Evolutionary conservation across 1,284 basidiomycete species (phyloP).

Genomic region (Golubevia sp.): DNA sequence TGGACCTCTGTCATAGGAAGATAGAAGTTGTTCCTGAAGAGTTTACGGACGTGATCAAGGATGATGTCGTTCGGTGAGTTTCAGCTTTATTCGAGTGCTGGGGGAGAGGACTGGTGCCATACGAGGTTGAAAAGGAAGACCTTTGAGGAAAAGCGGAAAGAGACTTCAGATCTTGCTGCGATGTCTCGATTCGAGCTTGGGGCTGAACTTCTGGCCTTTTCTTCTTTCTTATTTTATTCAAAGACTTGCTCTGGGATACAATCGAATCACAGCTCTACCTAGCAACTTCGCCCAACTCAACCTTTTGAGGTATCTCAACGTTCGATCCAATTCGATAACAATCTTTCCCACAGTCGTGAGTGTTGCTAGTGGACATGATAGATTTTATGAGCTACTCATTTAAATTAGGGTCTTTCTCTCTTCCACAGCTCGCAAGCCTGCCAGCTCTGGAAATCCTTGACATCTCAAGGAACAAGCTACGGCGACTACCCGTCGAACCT

Average conservation of each 20-base stretch:
- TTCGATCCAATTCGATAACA: slow-evolving; percentile 84
- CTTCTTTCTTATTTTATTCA: not conserved
- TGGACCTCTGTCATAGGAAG: slow-evolving; percentile 40
- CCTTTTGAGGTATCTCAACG: slow-evolving; percentile 86
- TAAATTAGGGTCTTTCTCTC: slow-evolving; percentile 2
- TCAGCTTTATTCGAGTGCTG: too few species aligned
- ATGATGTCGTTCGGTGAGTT: slow-evolving; percentile 32
- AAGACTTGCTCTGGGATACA: slow-evolving; percentile 85
- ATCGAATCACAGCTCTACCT: slow-evolving; percentile 79
- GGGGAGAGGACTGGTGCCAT: too few species aligned
- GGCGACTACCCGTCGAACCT: slow-evolving; percentile 76
- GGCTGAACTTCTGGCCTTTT: too few species aligned
- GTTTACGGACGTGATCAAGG: slow-evolving; percentile 30
- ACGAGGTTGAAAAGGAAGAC: too few species aligned
- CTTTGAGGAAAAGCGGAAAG: too few species aligned
- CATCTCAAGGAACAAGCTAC: slow-evolving; percentile 89
- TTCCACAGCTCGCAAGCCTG: slow-evolving; percentile 78
- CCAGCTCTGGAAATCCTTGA: slow-evolving; percentile 90
- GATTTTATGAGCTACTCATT: not conserved
- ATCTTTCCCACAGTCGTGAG: slow-evolving; percentile 84
- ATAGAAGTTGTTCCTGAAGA: slow-evolving; percentile 29
- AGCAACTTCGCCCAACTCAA: slow-evolving; percentile 76
- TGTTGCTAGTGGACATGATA: slow-evolving; percentile 23
- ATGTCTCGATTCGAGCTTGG: too few species aligned
- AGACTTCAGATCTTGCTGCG: too few species aligned